Base-by-base conservation (phyloP, 2,329 filamentous ascomycete genomes). In the Blumeriella jaapii region DNA sequence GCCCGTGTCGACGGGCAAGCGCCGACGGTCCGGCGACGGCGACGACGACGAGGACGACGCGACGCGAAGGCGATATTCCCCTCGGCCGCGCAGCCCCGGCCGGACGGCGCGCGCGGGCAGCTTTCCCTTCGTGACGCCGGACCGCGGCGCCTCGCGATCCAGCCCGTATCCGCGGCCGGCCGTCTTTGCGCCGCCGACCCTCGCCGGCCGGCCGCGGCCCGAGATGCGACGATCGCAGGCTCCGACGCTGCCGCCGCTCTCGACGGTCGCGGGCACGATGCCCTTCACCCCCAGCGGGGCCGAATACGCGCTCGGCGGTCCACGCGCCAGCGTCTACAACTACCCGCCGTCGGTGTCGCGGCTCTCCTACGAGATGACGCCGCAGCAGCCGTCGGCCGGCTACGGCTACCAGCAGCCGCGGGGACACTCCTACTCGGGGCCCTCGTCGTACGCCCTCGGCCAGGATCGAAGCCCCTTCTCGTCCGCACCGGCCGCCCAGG, bases 391-490 rank as follows among this genome's bases (percentile, higher is more conserved):
- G 17, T 10, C 42, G 14, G 34, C 35, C 14, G 31, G 39, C 6
- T 50, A 50, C 26, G 41, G 35, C 5, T 47, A 47, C 13, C 41
- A 44, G 18, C 49, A 44, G 23, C 41, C 44, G 11, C 45, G 47
- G 3, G 44, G 41, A 18, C 40, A 44, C 22, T 44, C 46, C 8
- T 50, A 43, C 29, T 40, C 42, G 17, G 46, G 42, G 11, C 31
- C 43, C 8, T 14, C 19, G 3, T 12, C 20, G 5, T 42, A 45
- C 17, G 18, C 39, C 7, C 24, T 41, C 10, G 29, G 36, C 20
- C 42, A 47, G n/a, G 47, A 51, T 8, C 38, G 43, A 34, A 46
- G 42, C 2, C 48, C 51, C 6, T 54, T 53, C 23, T 48, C 48
- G 7, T 24, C 41, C 9, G 17, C 22, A 15, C 36, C 31, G 12